Evolutionary conservation across 2,329 filamentous ascomycete genomes (phyloP), one percentile per base, ranked within the genome.

Genomic region (Neopestalotiopsis rosae): DNA sequence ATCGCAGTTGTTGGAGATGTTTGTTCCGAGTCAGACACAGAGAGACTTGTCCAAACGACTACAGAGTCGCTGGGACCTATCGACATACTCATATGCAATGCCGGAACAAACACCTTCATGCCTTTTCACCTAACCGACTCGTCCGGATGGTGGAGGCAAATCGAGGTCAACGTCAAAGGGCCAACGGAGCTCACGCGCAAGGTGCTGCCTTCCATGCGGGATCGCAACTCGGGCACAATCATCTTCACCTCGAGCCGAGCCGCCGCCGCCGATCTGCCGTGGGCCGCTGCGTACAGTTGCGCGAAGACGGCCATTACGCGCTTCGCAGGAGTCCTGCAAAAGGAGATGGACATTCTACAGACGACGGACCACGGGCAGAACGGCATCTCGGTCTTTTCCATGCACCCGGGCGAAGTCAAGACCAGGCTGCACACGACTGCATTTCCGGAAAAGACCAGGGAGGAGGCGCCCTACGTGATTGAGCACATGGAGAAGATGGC

Each of bases 401-500:
- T 66, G 49, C 64, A 66, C 20, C 64, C 64, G 12, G 64, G 64
- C 28, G 64, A 66, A 30, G 49, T 66, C 49, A 58, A 66, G 49
- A 66, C 64, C 28, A 30, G 10, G 45, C 49, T 66, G 3, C 64
- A 66, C 32, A 12, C 57, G 64, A 66, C 24, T 32, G 64, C 64
- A 7, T 66, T 57, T 45, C 64, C 64, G 13, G 64, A 66, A n/a
- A 66, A 59, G 64, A 66, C 64, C 7, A 66, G 38, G 32, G n/a
- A 14, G 13, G 64, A 66, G 45, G 64, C 64, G 32, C 64, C 64
- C 9, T 66, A 66, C 34, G 64, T 66, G 45, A 40, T 66, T 32
- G 64, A 66, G 32, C 64, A 66, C 28, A 66, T 66, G 64, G 64
- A 57, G 12, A 56, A 66, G 64, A 66, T 66, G 45, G 64, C 45